Base-by-base conservation (phyloP, 78 protist genomes). In the Dictyostelium capitatum region DNA sequence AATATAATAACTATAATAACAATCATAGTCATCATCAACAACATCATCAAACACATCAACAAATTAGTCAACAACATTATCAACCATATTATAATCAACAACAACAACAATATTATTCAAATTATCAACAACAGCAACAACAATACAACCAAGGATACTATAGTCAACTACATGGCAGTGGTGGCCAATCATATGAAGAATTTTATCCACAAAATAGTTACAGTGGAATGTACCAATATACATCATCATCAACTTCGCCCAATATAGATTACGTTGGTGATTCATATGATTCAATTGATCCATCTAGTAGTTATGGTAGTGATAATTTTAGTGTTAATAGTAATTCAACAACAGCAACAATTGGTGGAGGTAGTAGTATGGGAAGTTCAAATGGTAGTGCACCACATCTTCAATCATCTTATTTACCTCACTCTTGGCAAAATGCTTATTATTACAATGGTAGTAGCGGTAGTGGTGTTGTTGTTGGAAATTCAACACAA, bases 371-470 rank as follows among this genome's bases (percentile, higher is more conserved):
- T 69, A 37, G 47, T 69, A 59, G 69, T 30, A 69, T 69, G 9
- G 53, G 53, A 69, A 69, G 47, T 17, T 25, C 77, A 37, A 28
- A 25, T 25, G 77, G 41, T 11, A 37, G 53, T 19, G 41, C 77
- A 8, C 30, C 47, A 28, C 77, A 69, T 28, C 30, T 28, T 17
- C 77, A 69, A 69, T 17, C 14, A 54, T 17, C 62, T 19, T 17
- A 54, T 12, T 17, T 19, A 54, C 77, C 77, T 15, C 77, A 69
- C 14, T 69, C 77, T 37, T 69, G 77, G 77, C 77, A 69, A 69
- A 69, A 69, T 69, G 77, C 69, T 9, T 59, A 59, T 59, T 59
- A 59, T 59, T 59, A 59, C 43, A 37, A 37, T 37, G 43, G 43
- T 37, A 37, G 2, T 37, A 37, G 2, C 2, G 43, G 43, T 37